phyloP scores from a whole-genome alignment of 73 alveolate species.

The Paraurostyla sp. region DNA sequence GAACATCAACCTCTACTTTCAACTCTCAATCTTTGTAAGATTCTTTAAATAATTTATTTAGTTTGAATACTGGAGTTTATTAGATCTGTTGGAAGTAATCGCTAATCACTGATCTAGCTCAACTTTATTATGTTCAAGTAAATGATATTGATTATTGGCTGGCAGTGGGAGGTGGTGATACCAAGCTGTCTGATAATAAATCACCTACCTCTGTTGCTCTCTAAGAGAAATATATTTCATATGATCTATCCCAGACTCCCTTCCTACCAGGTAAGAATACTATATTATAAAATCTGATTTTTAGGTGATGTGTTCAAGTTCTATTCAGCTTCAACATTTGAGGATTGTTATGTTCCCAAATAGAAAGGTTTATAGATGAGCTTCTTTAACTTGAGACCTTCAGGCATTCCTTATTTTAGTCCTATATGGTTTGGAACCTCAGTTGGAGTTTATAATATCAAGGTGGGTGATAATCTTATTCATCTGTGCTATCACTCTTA shows the following conservation, averaged over 20 bases:
- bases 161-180: conserved; percentile 37
- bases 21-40: conserved; percentile 11
- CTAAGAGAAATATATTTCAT: conserved; percentile 21
- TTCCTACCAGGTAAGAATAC: conserved; percentile 55
- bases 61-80: conserved; percentile 9
- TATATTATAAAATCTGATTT: no score
- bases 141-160: conserved; percentile 53
- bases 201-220: conserved; percentile 11
- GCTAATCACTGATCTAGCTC: background rate
- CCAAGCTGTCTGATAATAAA: conserved; percentile 6
- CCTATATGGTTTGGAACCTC: conserved; percentile 56
- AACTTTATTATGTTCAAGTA: background rate
- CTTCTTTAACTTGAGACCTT: conserved; percentile 32
- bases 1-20: background rate
- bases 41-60: background rate
- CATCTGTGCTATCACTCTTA: conserved; percentile 50
- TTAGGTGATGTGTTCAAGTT: conserved; percentile 41
- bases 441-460: background rate
- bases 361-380: background rate
- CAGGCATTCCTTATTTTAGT: conserved; percentile 51
- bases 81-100: conserved; percentile 51
- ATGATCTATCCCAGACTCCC: background rate
- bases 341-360: conserved; percentile 48
- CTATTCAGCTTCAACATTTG: conserved; percentile 33
- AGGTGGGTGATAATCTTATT: background rate